These are phyloP conservation scores for Paraphoma chrysanthemicola DNA, from an alignment of 2,329 filamentous ascomycete species.

Conservation along the genomic window DNA sequence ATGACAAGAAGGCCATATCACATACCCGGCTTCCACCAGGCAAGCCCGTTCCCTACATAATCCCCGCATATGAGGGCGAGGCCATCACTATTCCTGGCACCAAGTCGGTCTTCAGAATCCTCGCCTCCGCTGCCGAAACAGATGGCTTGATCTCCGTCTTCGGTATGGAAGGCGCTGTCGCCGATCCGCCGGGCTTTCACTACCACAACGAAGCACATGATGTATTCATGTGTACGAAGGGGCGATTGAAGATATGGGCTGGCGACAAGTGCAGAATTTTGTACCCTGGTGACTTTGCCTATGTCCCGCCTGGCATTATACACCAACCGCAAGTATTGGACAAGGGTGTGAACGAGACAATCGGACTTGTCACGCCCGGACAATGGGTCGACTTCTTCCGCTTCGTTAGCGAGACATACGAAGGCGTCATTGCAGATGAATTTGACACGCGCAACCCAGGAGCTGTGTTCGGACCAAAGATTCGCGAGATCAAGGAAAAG, in stretches of 20 bases:
- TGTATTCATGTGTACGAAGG: conserved; percentile 29
- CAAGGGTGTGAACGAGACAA: conserved; percentile 19
- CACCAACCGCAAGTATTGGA: conserved; percentile 25
- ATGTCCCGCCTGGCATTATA: conserved; percentile 23
- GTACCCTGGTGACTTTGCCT: conserved; percentile 24
- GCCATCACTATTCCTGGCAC: conserved; percentile 22
- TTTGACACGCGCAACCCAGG: conserved; percentile 17
- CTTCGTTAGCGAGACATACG: conserved; percentile 21
- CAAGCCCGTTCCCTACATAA: conserved; percentile 18
- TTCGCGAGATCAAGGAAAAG: conserved; percentile 25
- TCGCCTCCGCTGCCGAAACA: conserved; percentile 22
- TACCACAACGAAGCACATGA: conserved; percentile 28
- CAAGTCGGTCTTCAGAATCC: conserved; percentile 22
- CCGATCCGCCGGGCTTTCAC: conserved; percentile 27
- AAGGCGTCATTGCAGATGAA: conserved; percentile 24
- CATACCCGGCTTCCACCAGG: conserved; percentile 13
- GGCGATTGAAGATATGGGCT: conserved; percentile 22
- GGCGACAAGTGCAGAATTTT: conserved; percentile 25
- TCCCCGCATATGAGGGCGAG: conserved; percentile 24
- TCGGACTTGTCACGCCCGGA: conserved; percentile 25
- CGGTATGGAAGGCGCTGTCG: conserved; percentile 20
- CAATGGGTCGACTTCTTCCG: conserved; percentile 31
- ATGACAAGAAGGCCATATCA: conserved; percentile 7
- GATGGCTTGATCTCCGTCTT: conserved; percentile 25
- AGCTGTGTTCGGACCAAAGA: conserved; percentile 18